Conservation (phyloP, 495 filamentous ascomycete genomes). For the Aspergillus cavernicola region DNA sequence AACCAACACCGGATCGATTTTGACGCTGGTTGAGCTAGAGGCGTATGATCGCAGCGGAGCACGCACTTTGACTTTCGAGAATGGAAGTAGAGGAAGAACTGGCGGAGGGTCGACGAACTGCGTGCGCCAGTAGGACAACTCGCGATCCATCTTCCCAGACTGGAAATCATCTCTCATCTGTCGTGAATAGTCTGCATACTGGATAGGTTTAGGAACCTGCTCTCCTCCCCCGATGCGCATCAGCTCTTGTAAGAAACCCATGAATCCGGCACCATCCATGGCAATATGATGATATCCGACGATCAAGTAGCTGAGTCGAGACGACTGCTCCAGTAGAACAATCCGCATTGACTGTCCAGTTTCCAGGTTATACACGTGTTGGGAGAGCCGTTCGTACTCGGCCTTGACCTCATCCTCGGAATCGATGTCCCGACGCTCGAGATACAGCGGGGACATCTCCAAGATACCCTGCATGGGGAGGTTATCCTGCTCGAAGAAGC, state of each 20-base stretch:
- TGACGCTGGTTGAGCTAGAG: no score
- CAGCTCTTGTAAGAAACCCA: conserved; percentile 26
- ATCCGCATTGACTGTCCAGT: conserved; percentile 28
- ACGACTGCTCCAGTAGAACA: conserved; percentile 18
- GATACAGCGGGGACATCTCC: neutral
- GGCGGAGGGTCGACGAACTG: conserved; percentile 10
- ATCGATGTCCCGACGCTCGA: neutral
- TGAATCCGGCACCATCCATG: conserved; percentile 45
- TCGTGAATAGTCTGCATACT: conserved; percentile 26
- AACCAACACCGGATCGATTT: no score
- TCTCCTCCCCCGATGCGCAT: conserved; percentile 24
- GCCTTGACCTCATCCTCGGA: conserved; percentile 12
- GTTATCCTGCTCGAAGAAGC: neutral
- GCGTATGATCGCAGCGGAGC: neutral
- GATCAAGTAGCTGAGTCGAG: conserved; percentile 26
- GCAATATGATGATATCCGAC: conserved; percentile 45
- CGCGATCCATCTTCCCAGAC: conserved; percentile 14
- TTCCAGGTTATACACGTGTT: conserved; percentile 29
- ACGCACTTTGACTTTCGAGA: conserved; percentile 11
- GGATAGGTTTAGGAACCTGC: conserved; percentile 9
- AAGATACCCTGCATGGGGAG: neutral
- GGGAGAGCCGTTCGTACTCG: conserved; percentile 13
- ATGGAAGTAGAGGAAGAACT: conserved; percentile 36
- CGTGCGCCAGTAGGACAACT: conserved; percentile 34
- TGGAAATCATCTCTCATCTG: conserved; percentile 21